These are phyloP conservation scores for Xylaria sp. DNA, from an alignment of 2,329 filamentous ascomycete species.

Conservation along the genomic window DNA sequence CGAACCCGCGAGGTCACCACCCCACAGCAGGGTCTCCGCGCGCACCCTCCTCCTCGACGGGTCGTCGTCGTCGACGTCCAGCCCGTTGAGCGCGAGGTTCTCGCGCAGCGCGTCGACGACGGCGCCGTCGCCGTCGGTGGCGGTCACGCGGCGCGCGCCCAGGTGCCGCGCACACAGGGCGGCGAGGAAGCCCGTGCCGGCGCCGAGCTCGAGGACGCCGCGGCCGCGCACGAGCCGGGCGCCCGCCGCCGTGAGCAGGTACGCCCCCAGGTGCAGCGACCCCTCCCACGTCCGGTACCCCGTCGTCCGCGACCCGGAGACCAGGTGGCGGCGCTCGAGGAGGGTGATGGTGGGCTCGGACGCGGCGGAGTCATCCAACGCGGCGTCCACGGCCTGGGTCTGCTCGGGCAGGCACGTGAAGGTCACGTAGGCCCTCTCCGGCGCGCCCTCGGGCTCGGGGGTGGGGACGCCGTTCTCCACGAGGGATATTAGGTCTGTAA, in stretches of 20 bases:
- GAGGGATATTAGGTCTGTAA: slow-evolving; percentile 56
- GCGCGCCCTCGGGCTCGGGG: slow-evolving; percentile 45
- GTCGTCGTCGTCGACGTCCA: too few relatives aligned
- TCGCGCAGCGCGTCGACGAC: slow-evolving; percentile 55
- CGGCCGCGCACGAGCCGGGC: slow-evolving; percentile 51
- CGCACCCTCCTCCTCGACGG: slow-evolving; percentile 16
- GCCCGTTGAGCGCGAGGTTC: slow-evolving; percentile 55
- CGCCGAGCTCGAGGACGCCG: slow-evolving; percentile 65
- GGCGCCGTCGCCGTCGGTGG: slow-evolving; percentile 64
- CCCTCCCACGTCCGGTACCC: slow-evolving; percentile 73
- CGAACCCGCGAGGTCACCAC: slow-evolving; percentile 25
- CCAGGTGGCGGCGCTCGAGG: slow-evolving; percentile 56
- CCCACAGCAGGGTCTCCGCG: slow-evolving; percentile 42
- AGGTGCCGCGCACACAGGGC: slow-evolving; percentile 65
- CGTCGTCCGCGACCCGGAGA: slow-evolving; percentile 62
- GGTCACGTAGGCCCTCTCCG: slow-evolving; percentile 64
- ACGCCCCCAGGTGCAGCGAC: slow-evolving; percentile 64
- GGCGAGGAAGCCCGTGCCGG: slow-evolving; percentile 68
- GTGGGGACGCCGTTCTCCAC: slow-evolving; percentile 46
- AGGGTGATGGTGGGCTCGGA: slow-evolving; percentile 50
- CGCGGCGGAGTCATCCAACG: slow-evolving; percentile 6
- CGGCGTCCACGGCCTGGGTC: not conserved
- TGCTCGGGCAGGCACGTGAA: slow-evolving; percentile 49
- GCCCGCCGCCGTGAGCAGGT: slow-evolving; percentile 52
- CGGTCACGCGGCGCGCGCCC: slow-evolving; percentile 53